Evolutionary conservation across 108 stramenopile genomes (phyloP).

Genomic region (Parietichytrium sp.): DNA sequence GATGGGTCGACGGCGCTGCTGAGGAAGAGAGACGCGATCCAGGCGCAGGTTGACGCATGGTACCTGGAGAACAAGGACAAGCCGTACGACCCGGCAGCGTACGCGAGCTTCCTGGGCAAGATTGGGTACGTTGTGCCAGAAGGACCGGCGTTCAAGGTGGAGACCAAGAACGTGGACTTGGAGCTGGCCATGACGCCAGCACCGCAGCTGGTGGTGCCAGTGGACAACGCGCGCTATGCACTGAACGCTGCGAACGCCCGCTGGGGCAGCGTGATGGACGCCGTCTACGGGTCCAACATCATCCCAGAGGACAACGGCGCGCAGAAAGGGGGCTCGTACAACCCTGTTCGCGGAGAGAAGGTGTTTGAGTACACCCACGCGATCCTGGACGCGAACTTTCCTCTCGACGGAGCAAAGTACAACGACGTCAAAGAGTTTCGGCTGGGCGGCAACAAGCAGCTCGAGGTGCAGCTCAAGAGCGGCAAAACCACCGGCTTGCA

Average conservation of each 20-base stretch:
- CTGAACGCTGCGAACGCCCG: slow-evolving; percentile 50
- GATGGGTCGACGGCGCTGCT: not conserved
- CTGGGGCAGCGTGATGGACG: slow-evolving; percentile 39
- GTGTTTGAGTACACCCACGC: slow-evolving; percentile 23
- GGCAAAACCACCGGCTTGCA: not conserved
- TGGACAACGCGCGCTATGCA: slow-evolving; percentile 44
- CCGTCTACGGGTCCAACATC: slow-evolving; percentile 44
- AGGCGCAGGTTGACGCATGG: slow-evolving; percentile 26
- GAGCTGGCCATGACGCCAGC: slow-evolving; percentile 37
- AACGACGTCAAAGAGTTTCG: not conserved
- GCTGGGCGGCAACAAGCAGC: not conserved
- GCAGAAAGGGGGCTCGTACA: slow-evolving; percentile 33
- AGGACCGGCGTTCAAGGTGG: not conserved
- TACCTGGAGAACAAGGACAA: slow-evolving; percentile 3
- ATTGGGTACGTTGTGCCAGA: slow-evolving; percentile 38
- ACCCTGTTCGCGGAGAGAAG: slow-evolving; percentile 23
- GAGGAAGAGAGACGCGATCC: slow-evolving; percentile 1
- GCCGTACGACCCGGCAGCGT: not conserved
- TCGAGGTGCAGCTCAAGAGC: slow-evolving; percentile 16
- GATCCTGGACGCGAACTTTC: slow-evolving; percentile 31
- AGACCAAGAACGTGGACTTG: slow-evolving; percentile 10
- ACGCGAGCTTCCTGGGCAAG: slow-evolving; percentile 32
- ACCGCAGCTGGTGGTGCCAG: slow-evolving; percentile 44
- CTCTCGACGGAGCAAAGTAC: slow-evolving; percentile 29
- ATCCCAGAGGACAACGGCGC: slow-evolving; percentile 5